phyloP scores from a whole-genome alignment of 331 rosid genomes.

The Malus hybrid region DNA sequence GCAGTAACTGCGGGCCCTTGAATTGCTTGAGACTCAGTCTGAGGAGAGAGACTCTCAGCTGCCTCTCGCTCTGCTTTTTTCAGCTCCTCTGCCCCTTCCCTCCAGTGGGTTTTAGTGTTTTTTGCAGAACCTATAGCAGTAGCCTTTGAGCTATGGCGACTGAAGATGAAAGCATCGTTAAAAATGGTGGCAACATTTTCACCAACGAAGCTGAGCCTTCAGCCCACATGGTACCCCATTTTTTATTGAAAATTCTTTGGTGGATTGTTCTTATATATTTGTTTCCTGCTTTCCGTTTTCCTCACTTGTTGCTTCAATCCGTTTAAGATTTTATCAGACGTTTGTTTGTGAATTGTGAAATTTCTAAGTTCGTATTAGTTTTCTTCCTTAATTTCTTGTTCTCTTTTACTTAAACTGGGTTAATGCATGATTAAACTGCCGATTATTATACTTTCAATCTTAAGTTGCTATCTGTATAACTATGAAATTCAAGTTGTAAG shows the following conservation, averaged over 20 bases:
- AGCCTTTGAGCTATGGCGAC: slow-evolving; percentile 24
- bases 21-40: not conserved
- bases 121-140: not conserved
- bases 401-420: not conserved
- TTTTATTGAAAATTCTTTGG: not conserved
- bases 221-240: slow-evolving; percentile 32
- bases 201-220: slow-evolving; percentile 19
- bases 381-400: not conserved
- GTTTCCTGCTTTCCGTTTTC: not conserved
- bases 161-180: slow-evolving; percentile 18
- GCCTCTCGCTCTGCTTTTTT: not conserved
- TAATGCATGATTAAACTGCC: not conserved
- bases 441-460: not conserved
- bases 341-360: not conserved
- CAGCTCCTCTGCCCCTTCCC: slow-evolving; percentile 3
- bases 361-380: not conserved
- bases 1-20: not conserved
- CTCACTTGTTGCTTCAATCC: not conserved
- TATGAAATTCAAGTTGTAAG: not conserved
- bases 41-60: not conserved
- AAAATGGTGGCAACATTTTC: slow-evolving; percentile 13
- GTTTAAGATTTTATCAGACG: not conserved
- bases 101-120: not conserved
- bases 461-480: not conserved
- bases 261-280: not conserved